Conservation (phyloP, 768 basidiomycete genomes). For the Mycena rosella region DNA sequence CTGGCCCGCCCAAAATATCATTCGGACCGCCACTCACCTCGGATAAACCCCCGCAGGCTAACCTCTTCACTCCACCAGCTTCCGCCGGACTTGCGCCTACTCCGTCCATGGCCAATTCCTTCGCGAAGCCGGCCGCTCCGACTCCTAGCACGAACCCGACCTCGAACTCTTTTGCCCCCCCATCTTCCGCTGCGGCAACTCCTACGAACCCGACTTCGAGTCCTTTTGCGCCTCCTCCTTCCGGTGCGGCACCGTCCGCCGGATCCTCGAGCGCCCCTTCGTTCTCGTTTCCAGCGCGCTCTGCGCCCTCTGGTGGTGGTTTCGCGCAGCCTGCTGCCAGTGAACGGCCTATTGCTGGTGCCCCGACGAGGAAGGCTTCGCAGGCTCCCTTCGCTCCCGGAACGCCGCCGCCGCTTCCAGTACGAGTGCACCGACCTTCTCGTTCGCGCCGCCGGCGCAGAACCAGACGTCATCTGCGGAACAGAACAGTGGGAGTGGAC, state of each 20-base stretch:
- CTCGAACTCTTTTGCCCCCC: constrained; percentile 14
- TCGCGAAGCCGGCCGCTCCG: constrained; percentile 39
- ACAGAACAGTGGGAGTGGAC: neutral
- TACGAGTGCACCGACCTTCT: constrained; percentile 21
- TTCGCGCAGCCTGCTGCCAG: constrained; percentile 15
- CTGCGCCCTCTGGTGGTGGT: constrained; percentile 4
- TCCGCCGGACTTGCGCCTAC: constrained; percentile 11
- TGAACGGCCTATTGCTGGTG: constrained; percentile 9
- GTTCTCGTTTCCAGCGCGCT: constrained; percentile 31
- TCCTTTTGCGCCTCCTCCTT: constrained; percentile 25
- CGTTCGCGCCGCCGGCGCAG: constrained; percentile 24
- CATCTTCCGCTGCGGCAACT: constrained; percentile 9
- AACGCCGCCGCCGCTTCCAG: constrained; percentile 17
- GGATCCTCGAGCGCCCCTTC: constrained; percentile 11
- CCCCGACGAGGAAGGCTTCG: constrained; percentile 20
- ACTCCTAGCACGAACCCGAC: constrained; percentile 15
- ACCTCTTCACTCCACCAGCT: constrained; percentile 28
- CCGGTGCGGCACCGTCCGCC: constrained; percentile 7
- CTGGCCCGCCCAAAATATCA: constrained; percentile 10
- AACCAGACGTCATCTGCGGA: constrained; percentile 2
- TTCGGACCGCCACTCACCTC: constrained; percentile 25
- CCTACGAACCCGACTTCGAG: neutral
- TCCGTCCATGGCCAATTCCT: constrained; percentile 24
- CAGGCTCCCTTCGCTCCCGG: constrained; percentile 19
- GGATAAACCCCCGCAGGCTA: constrained; percentile 27